Base-by-base conservation (phyloP, 192 early-diverging fungal genomes). In the Coemansia sp. region DNA sequence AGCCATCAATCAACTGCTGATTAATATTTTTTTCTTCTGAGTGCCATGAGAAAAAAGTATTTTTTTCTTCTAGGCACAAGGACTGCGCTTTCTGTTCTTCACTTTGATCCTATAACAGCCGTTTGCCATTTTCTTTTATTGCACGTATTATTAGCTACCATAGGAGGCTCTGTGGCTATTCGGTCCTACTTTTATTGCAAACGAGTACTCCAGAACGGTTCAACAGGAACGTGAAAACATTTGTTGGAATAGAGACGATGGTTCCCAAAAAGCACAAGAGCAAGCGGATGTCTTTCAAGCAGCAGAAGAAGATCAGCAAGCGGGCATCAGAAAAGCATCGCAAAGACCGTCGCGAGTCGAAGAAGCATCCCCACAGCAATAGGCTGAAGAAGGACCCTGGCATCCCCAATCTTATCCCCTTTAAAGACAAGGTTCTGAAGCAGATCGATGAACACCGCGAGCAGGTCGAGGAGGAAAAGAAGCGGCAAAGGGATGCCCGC, bases 381-480 rank as follows among this genome's bases (percentile, higher is more conserved):
- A 72, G 87, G 66, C 39, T 78, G 38, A 93, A 90, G 74, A 99
- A 99, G 84, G 95, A 97, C 80, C 93, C 93, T 18, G 97, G 96
- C 48, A 90, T 99, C 46, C 97, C 97, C 44, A 93, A 93, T 68
- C 80, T 96, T 38, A 85, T 88, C 21, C 92, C 92, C 2, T 94
- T 96, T 76, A 95, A 95, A 57, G 89, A 95, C 67, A 93, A 94
- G 84, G 83, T 95, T 49, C 78, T 91, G 16, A 81, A 88, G 38
- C 88, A 95, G 77, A 87, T 90, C 14, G 89, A 94, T 63, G 85
- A 91, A 39, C 75, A 69, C 55, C 76, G 76, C 44, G 76, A 69
- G 60, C 77, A 87, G 63, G 73, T 73, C 51, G 87, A 84, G 52
- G 87, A 89, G 53, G 87, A 88, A 38, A 87, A 86, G 70, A 63